Evolutionary conservation across 2,329 filamentous ascomycete species (phyloP).

Genomic region (Phoma herbarum): DNA sequence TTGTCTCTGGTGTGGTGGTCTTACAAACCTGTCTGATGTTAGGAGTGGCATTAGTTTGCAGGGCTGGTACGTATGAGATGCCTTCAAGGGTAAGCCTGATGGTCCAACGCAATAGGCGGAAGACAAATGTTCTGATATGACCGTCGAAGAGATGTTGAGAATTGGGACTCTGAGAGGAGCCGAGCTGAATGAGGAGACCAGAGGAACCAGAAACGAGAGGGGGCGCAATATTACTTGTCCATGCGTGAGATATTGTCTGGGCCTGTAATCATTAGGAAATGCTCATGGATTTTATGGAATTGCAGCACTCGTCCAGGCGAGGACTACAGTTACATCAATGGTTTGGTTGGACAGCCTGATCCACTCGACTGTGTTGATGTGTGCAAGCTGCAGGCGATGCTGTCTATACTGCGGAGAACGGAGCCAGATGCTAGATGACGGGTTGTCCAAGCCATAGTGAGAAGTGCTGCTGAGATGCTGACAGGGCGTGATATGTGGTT

Average conservation of each 20-base stretch:
- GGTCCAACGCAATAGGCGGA: neutral
- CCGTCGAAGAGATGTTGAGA: neutral
- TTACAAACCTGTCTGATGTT: neutral
- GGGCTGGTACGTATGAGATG: neutral
- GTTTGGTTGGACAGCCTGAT: neutral
- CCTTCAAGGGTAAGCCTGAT: neutral
- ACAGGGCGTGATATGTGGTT: neutral
- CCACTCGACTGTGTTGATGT: neutral
- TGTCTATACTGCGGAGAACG: neutral
- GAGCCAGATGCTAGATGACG: neutral
- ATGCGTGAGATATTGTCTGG: neutral
- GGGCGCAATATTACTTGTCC: neutral
- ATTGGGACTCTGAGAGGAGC: neutral
- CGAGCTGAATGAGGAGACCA: neutral
- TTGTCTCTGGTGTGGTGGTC: neutral
- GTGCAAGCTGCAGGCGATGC: neutral
- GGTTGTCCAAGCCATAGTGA: neutral
- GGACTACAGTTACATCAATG: neutral
- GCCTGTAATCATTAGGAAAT: neutral
- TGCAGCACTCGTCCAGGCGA: neutral
- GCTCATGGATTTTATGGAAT: neutral
- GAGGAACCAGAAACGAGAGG: neutral
- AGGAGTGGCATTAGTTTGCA: neutral
- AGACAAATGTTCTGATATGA: neutral
- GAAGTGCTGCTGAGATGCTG: too few relatives aligned